Conservation (phyloP, 1,284 basidiomycete genomes). For the Apiotrichum gracile region DNA sequence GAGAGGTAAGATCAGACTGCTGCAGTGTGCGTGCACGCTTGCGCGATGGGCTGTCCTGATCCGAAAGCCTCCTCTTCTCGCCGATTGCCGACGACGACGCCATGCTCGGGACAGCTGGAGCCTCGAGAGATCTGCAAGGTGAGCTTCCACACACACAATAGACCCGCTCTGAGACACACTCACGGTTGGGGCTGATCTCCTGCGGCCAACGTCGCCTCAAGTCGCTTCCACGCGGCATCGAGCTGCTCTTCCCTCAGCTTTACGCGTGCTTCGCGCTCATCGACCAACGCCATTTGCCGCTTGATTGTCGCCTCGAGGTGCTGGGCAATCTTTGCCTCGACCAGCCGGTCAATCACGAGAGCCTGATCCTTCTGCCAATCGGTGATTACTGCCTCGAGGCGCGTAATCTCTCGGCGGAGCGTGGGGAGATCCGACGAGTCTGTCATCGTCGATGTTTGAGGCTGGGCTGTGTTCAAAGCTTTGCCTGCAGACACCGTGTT, state of each 20-base stretch:
- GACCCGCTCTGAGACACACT: too few species aligned
- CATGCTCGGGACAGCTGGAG: too few species aligned
- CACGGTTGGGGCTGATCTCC: not conserved
- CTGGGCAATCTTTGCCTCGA: not conserved
- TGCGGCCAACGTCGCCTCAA: not conserved
- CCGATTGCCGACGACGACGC: not conserved
- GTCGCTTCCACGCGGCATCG: not conserved
- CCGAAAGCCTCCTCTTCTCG: not conserved
- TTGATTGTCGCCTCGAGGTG: not conserved
- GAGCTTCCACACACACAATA: too few species aligned
- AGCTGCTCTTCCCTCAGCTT: constrained; percentile 19
- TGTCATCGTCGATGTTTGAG: not conserved
- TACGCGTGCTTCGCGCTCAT: constrained; percentile 14
- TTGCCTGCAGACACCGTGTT: too few species aligned
- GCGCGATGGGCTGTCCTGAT: not conserved
- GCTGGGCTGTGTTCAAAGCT: too few species aligned
- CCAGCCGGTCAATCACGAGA: not conserved
- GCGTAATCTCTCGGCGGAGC: not conserved
- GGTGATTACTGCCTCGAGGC: not conserved
- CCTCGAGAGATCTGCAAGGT: too few species aligned
- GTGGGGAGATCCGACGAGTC: not conserved
- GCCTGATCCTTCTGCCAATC: not conserved
- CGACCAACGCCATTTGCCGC: not conserved
- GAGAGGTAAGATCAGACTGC: not conserved
- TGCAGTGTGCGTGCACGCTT: too few species aligned